Conservation (phyloP, 768 basidiomycete genomes). For the Kwoniella dendrophila region DNA sequence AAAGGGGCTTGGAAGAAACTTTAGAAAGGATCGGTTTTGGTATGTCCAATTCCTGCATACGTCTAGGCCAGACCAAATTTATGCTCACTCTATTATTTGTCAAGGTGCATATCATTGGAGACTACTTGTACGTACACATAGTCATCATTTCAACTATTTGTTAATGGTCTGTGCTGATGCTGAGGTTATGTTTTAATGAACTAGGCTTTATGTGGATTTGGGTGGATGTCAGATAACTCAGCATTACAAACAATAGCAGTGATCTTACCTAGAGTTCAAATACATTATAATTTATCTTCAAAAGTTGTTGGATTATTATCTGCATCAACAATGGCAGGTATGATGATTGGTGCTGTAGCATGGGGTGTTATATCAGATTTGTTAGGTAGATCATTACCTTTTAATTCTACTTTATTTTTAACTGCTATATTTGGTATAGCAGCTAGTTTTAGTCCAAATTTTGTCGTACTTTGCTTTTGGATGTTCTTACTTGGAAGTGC, state of each 20-base stretch:
- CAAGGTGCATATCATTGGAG: slow-evolving; percentile 54
- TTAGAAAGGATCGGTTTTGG: slow-evolving; percentile 53
- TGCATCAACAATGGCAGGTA: slow-evolving; percentile 67
- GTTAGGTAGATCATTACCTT: slow-evolving; percentile 82
- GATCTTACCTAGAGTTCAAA: slow-evolving; percentile 92
- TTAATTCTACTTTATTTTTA: slow-evolving; percentile 88
- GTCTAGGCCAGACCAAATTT: not conserved
- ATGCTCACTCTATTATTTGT: not conserved
- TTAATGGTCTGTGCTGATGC: not conserved
- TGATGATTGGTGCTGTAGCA: slow-evolving; percentile 91
- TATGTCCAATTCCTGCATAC: slow-evolving; percentile 12
- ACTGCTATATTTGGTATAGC: slow-evolving; percentile 84
- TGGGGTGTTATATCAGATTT: slow-evolving; percentile 90
- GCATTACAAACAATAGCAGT: slow-evolving; percentile 64
- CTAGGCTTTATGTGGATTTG: slow-evolving; percentile 53
- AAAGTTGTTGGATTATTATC: slow-evolving; percentile 77
- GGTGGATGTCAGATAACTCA: slow-evolving; percentile 56
- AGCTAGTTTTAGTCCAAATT: slow-evolving; percentile 73
- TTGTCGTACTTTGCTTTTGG: slow-evolving; percentile 68
- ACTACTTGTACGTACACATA: slow-evolving; percentile 41
- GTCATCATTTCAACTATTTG: too few relatives aligned
- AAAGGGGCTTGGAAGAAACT: slow-evolving; percentile 50
- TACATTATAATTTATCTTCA: slow-evolving; percentile 77
- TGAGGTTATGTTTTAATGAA: not conserved
- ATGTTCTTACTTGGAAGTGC: slow-evolving; percentile 89